Percentiles rank a stretch among this genome's conserved stretches.
Conservation (phyloP, 371 early-diverging fungal genomes). For the Rhizomucor pusillus region DNA sequence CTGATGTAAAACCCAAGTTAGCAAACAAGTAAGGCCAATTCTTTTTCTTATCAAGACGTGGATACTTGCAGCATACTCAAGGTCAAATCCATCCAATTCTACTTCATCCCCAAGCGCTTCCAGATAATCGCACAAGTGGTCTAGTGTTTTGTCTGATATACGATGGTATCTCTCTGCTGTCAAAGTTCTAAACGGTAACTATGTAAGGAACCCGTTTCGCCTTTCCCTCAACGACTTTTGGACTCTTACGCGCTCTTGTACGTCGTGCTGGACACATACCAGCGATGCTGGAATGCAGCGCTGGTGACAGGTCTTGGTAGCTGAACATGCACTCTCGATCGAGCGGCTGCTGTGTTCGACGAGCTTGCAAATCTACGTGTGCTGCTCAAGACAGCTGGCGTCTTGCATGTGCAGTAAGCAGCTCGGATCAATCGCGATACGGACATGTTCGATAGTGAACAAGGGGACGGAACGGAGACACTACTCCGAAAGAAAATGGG, state of each 20-base stretch:
- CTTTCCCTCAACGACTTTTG: neutral
- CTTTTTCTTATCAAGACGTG: neutral
- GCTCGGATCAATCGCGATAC: no score
- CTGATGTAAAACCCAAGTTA: conserved; percentile 11
- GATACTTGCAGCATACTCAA: conserved; percentile 74
- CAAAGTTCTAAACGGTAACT: conserved; percentile 16
- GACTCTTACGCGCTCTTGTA: neutral
- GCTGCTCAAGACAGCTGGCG: no score
- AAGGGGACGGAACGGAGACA: no score
- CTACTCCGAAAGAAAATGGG: no score
- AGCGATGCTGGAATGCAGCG: neutral
- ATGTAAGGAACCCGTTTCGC: neutral
- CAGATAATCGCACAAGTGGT: conserved; percentile 67
- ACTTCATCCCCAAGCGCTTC: conserved; percentile 78
- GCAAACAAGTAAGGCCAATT: neutral
- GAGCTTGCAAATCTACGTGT: no score
- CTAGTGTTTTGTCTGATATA: conserved; percentile 67
- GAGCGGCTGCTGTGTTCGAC: no score
- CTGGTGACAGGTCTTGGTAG: neutral
- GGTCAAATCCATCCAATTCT: conserved; percentile 75
- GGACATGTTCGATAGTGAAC: no score
- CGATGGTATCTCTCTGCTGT: conserved; percentile 67
- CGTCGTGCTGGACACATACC: neutral
- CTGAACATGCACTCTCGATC: no score
- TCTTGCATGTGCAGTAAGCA: no score